Evolutionary conservation across 2,329 filamentous ascomycete genomes (phyloP).

Genomic region (Diplodia scrobiculata): DNA sequence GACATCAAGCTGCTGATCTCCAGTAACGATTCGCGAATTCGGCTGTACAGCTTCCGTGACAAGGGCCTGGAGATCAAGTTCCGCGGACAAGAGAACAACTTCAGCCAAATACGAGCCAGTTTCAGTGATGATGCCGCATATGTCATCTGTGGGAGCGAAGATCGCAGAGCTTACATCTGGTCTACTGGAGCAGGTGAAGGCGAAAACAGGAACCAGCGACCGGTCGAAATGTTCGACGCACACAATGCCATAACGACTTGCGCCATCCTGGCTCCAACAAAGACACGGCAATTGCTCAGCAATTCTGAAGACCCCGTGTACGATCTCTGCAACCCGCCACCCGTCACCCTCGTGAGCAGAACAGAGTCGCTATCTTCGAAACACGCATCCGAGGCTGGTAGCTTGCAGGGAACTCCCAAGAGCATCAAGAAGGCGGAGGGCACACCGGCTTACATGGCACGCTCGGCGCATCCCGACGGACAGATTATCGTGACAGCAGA

Average conservation of each 20-base stretch:
- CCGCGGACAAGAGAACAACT: slow-evolving; percentile 85
- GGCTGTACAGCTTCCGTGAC: slow-evolving; percentile 84
- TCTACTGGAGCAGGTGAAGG: slow-evolving; percentile 62
- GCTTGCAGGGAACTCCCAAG: slow-evolving; percentile 40
- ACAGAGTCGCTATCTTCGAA: slow-evolving; percentile 62
- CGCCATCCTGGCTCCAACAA: slow-evolving; percentile 80
- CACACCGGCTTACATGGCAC: slow-evolving; percentile 74
- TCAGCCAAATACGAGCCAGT: slow-evolving; percentile 83
- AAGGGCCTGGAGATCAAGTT: slow-evolving; percentile 87
- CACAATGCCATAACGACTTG: slow-evolving; percentile 86
- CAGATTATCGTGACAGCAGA: slow-evolving; percentile 93
- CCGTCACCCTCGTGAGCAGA: slow-evolving; percentile 75
- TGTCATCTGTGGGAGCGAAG: slow-evolving; percentile 90
- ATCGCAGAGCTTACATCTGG: slow-evolving; percentile 90
- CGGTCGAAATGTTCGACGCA: slow-evolving; percentile 87
- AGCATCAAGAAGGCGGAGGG: slow-evolving; percentile 56
- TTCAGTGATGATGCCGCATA: slow-evolving; percentile 86
- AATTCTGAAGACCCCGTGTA: slow-evolving; percentile 90
- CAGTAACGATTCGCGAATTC: slow-evolving; percentile 90
- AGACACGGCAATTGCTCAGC: slow-evolving; percentile 74
- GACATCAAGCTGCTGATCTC: slow-evolving; percentile 85
- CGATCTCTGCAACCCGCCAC: slow-evolving; percentile 92
- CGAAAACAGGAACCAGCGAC: slow-evolving; percentile 74
- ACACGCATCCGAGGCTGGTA: slow-evolving; percentile 49
- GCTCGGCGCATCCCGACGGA: slow-evolving; percentile 74